Base-by-base conservation (phyloP, 2,329 filamentous ascomycete species). In the Pyrenochaeta sp. region DNA sequence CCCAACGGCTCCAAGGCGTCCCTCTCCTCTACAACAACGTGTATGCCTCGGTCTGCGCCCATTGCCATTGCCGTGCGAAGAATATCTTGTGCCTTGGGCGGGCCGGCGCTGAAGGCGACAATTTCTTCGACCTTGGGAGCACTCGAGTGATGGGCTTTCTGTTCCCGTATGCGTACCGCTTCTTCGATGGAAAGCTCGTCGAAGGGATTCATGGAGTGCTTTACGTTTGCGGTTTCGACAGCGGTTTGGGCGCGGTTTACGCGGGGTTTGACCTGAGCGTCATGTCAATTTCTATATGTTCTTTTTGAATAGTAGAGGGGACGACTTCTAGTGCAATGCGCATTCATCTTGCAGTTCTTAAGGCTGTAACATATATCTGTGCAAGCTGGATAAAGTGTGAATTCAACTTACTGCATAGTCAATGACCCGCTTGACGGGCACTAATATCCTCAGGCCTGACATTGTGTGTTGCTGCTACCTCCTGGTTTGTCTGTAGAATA, bases 161-260 rank as follows among this genome's bases (percentile, higher is more conserved):
- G 90, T 78, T 98, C 94, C 77, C 95, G 93, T 74, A 99, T 90
- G 35, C 91, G 92, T 45, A 97, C 91, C 45, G 93, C 91, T 82
- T 98, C 95, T 81, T 99, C 95, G 77, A 99, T 88, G 37, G 92
- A 96, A 72, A 99, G 90, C 78, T 99, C 95, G 83, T 99, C 95
- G 80, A 99, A 99, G 17, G 95, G 95, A 84, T 98, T 99, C 87
- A 99, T 94, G 75, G 89, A 93, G 85, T 98, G 94, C 81, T 98
- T 98, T 72, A 98, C 92, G 66, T 91, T 91, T 61, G 89, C 84
- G 49, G 91, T 97, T 80, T 97, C 94, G 79, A 99, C 90, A 73
- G 87, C 94, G 57, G 94, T 97, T 79, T 87, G 83, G 61, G 87
- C 75, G 66, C 87, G 87, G 81, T 89, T 89, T 73, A 89, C 86